Conservation (phyloP, 805 yeast genomes). For the Ogataea chonburiensis region DNA sequence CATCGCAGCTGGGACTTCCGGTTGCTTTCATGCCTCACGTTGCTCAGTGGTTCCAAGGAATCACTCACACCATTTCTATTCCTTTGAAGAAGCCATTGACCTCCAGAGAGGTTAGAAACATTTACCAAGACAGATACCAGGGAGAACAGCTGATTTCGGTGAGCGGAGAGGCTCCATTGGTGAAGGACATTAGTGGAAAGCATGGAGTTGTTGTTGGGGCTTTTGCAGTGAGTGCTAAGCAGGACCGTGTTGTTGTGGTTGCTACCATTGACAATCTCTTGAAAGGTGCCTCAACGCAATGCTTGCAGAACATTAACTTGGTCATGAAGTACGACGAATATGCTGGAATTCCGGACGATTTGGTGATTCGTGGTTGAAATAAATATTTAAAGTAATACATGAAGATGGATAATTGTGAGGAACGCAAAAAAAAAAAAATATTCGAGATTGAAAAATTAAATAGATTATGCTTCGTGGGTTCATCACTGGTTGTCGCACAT, state of each 20-base stretch:
- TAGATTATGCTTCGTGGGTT: not conserved
- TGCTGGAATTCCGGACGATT: constrained; percentile 85
- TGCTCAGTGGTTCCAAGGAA: constrained; percentile 99
- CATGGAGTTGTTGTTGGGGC: constrained; percentile 97
- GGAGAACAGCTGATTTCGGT: constrained; percentile 84
- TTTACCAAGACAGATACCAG: constrained; percentile 84
- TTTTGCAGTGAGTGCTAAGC: constrained; percentile 85
- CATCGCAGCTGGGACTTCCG: constrained; percentile 68
- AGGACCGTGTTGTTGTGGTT: constrained; percentile 88
- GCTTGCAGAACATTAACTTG: constrained; percentile 92
- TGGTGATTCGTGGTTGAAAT: constrained; percentile 45
- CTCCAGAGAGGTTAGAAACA: constrained; percentile 76
- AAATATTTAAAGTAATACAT: constrained; percentile 1
- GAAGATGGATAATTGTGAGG: too few relatives aligned
- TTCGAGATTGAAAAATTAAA: too few relatives aligned
- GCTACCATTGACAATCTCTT: constrained; percentile 94
- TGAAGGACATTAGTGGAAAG: constrained; percentile 85
- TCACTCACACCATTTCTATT: constrained; percentile 84
- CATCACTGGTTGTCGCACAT: not conserved
- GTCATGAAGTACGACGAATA: constrained; percentile 89
- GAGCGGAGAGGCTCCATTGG: constrained; percentile 91
- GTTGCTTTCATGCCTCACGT: constrained; percentile 97
- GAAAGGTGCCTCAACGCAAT: constrained; percentile 99
- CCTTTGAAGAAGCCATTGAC: constrained; percentile 76
- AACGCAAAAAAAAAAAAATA: too few relatives aligned